These are phyloP conservation scores for Trichoderma sp. DNA, from an alignment of 2,329 filamentous ascomycete genomes.

Conservation along the genomic window DNA sequence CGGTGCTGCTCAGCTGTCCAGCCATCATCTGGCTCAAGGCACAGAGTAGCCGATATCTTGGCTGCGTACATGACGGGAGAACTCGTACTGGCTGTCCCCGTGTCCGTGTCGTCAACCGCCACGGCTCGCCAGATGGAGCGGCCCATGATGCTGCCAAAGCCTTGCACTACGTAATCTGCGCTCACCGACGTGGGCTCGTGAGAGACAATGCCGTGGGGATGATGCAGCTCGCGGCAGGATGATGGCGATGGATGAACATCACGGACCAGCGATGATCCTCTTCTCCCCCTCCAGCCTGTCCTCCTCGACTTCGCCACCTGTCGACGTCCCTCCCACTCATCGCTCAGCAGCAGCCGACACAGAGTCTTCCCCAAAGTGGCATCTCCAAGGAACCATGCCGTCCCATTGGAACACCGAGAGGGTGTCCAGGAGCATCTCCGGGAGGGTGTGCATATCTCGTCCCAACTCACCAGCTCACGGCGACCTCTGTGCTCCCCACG, in stretches of 20 bases:
- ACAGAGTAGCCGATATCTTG: too few relatives aligned
- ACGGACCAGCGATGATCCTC: slow-evolving; percentile 12
- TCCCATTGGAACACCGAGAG: slow-evolving; percentile 18
- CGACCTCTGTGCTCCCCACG: slow-evolving; percentile 14
- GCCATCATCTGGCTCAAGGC: slow-evolving; percentile 3
- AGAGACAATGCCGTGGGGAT: slow-evolving; percentile 1
- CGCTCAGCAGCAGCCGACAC: slow-evolving; percentile 2
- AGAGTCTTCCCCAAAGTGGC: not conserved
- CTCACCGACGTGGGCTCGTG: slow-evolving; percentile 22
- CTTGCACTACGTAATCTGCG: slow-evolving; percentile 17
- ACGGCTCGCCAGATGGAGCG: not conserved
- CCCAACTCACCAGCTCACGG: slow-evolving; percentile 11
- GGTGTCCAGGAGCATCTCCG: slow-evolving; percentile 1
- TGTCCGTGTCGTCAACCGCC: slow-evolving; percentile 13
- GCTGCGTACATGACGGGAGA: too few relatives aligned
- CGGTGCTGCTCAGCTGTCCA: slow-evolving; percentile 16
- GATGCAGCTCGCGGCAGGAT: slow-evolving; percentile 15
- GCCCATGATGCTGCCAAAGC: not conserved
- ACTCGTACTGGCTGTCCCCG: not conserved
- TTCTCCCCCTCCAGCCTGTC: not conserved
- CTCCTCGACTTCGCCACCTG: slow-evolving; percentile 15
- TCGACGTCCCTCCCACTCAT: not conserved
- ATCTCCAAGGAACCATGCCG: slow-evolving; percentile 1
- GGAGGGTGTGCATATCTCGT: slow-evolving; percentile 19
- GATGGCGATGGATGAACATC: slow-evolving; percentile 8